Evolutionary conservation across 1,139 yeast genomes (phyloP).

Genomic region (Blastobotrys capitulatus): DNA sequence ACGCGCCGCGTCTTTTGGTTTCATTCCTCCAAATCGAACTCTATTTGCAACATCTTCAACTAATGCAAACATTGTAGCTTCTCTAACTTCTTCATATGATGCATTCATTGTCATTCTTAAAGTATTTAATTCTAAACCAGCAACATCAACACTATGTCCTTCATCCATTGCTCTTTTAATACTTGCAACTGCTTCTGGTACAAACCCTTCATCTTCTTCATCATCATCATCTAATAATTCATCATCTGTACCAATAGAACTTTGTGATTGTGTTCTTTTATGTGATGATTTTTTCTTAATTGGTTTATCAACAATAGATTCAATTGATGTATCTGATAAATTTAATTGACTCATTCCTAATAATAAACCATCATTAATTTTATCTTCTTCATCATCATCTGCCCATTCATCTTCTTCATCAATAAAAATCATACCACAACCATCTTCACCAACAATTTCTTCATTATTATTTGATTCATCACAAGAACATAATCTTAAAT

Average conservation of each 20-base stretch:
- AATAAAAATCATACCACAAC: constrained; percentile 50
- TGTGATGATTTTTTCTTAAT: constrained; percentile 14
- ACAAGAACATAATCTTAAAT: constrained; percentile 21
- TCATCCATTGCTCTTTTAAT: constrained; percentile 87
- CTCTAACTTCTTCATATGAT: constrained; percentile 84
- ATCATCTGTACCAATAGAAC: constrained; percentile 20
- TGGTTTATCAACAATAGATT: constrained; percentile 16
- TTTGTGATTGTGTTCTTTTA: constrained; percentile 21
- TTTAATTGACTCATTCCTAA: constrained; percentile 61
- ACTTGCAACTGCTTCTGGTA: constrained; percentile 87
- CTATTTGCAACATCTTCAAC: constrained; percentile 63
- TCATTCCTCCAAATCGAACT: constrained; percentile 68
- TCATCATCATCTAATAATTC: constrained; percentile 22
- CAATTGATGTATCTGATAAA: constrained; percentile 73
- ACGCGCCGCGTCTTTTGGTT: constrained; percentile 66
- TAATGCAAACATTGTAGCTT: constrained; percentile 72
- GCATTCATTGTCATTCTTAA: constrained; percentile 97
- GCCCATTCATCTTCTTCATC: constrained; percentile 44
- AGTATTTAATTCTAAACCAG: constrained; percentile 85
- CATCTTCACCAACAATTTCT: constrained; percentile 50
- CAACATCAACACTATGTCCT: constrained; percentile 90
- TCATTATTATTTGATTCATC: constrained; percentile 27
- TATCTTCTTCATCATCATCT: constrained; percentile 38
- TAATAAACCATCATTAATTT: constrained; percentile 39
- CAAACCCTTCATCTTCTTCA: constrained; percentile 76